A percentile compares a stretch with the other conserved stretches of the same genome.
Evolutionary conservation across 305 asterid genomes (phyloP).

Genomic region (Fraxinus floribunda): DNA sequence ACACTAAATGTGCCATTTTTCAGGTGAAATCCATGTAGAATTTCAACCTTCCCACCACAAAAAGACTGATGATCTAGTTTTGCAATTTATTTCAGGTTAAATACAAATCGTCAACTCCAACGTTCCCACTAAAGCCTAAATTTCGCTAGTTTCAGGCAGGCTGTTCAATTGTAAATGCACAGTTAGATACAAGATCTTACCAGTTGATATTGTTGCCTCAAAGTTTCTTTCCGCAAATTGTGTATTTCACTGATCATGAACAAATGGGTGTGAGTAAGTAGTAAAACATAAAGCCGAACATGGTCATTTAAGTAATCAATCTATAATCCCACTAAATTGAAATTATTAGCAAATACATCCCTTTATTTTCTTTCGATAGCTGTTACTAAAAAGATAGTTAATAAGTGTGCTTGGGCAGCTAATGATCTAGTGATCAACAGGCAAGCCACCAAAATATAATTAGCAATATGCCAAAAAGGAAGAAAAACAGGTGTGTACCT

Average conservation of each 20-base stretch:
- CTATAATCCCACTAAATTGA: background rate
- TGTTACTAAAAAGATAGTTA: background rate
- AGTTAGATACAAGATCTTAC: constrained; percentile 39
- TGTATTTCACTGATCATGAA: constrained; percentile 57
- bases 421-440: background rate
- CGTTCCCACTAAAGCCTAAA: background rate
- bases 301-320: background rate
- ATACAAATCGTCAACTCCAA: background rate
- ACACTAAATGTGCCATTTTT: background rate
- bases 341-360: background rate
- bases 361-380: background rate
- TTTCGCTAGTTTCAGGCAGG: background rate
- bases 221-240: constrained; percentile 61
- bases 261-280: constrained; percentile 13
- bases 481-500: constrained; percentile 41
- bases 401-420: background rate
- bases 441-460: background rate
- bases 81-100: background rate
- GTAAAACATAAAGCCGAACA: background rate
- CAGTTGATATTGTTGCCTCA: constrained; percentile 70
- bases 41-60: background rate
- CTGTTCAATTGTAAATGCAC: background rate
- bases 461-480: background rate
- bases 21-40: background rate
- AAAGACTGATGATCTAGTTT: background rate